A percentile compares a stretch with the other conserved stretches of the same genome.
These are phyloP conservation scores for Fusarium cyanostomum DNA, from an alignment of 2,329 filamentous ascomycete species.

Conservation along the genomic window DNA sequence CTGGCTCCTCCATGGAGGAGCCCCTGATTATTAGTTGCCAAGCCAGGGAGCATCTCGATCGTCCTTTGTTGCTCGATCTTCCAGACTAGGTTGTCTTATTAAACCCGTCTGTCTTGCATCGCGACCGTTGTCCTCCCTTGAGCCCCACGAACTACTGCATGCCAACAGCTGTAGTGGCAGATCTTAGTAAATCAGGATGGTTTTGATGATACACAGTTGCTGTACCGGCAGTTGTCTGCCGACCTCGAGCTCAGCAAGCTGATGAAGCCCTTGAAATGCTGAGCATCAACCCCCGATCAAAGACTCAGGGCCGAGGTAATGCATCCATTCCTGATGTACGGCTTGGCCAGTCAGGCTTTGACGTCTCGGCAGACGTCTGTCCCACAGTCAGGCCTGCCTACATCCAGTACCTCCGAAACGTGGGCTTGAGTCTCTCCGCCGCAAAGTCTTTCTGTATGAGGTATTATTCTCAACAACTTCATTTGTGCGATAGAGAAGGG, in stretches of 20 bases:
- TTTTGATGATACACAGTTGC: constrained; percentile 2
- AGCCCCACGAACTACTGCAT: constrained; percentile 35
- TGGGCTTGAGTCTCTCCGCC: constrained; percentile 9
- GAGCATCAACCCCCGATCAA: neutral
- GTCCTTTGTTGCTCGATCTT: constrained; percentile 27
- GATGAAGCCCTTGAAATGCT: neutral
- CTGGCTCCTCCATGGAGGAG: constrained; percentile 4
- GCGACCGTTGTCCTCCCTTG: constrained; percentile 26
- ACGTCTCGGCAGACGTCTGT: constrained; percentile 28
- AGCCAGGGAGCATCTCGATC: constrained; percentile 27
- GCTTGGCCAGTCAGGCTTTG: constrained; percentile 21
- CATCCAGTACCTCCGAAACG: constrained; percentile 33
- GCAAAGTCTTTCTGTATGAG: constrained; percentile 20
- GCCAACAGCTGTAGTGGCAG: constrained; percentile 22
- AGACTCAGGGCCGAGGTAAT: constrained; percentile 1
- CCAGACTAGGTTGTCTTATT: constrained; percentile 27
- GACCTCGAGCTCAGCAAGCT: neutral
- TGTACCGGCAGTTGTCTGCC: neutral
- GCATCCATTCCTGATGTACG: constrained; percentile 3
- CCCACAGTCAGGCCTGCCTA: constrained; percentile 22
- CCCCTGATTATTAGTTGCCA: constrained; percentile 5
- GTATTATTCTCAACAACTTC: constrained; percentile 32
- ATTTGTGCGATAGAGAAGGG: constrained; percentile 26
- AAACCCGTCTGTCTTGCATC: constrained; percentile 28
- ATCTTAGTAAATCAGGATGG: constrained; percentile 17